A percentile compares a stretch with the other conserved stretches of the same genome.
Evolutionary conservation across 2,329 filamentous ascomycete genomes (phyloP).

Genomic region (Cryphonectria japonica): DNA sequence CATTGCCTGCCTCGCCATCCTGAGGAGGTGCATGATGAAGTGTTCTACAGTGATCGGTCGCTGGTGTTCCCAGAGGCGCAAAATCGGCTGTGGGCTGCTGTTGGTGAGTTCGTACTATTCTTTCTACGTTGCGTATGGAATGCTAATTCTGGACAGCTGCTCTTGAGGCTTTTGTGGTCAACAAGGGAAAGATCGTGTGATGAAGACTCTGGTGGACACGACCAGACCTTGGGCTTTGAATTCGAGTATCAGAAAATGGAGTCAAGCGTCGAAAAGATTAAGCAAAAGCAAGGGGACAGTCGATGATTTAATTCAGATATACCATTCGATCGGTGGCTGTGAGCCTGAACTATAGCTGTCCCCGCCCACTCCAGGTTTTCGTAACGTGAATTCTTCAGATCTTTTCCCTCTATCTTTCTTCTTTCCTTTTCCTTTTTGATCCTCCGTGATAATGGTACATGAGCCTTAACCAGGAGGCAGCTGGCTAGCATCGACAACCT

Average conservation of each 20-base stretch:
- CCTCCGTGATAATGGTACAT: slow-evolving; percentile 15
- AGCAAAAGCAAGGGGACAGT: slow-evolving; percentile 13
- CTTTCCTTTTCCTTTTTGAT: background rate
- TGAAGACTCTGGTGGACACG: background rate
- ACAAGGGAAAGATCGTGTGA: slow-evolving; percentile 75
- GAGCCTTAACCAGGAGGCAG: slow-evolving; percentile 79
- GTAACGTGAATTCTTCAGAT: background rate
- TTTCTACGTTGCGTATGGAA: background rate
- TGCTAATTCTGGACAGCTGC: slow-evolving; percentile 54
- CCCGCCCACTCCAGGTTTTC: background rate
- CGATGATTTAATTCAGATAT: slow-evolving; percentile 18
- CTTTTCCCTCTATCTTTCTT: slow-evolving; percentile 5
- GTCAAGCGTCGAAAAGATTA: slow-evolving; percentile 18
- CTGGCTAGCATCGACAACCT: slow-evolving; percentile 92
- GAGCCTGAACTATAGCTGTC: slow-evolving; percentile 3
- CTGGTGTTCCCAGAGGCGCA: slow-evolving; percentile 94
- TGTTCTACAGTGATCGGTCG: slow-evolving; percentile 85
- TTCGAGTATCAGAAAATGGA: background rate
- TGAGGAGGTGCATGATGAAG: slow-evolving; percentile 92
- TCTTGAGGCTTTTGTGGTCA: slow-evolving; percentile 89
- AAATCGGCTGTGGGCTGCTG: slow-evolving; percentile 89
- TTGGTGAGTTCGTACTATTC: slow-evolving; percentile 56
- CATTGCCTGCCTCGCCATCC: slow-evolving; percentile 91
- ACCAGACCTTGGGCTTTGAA: no score
- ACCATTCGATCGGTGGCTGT: slow-evolving; percentile 9